Base-by-base conservation (phyloP, 768 basidiomycete species). In the Lepiota venenata region DNA sequence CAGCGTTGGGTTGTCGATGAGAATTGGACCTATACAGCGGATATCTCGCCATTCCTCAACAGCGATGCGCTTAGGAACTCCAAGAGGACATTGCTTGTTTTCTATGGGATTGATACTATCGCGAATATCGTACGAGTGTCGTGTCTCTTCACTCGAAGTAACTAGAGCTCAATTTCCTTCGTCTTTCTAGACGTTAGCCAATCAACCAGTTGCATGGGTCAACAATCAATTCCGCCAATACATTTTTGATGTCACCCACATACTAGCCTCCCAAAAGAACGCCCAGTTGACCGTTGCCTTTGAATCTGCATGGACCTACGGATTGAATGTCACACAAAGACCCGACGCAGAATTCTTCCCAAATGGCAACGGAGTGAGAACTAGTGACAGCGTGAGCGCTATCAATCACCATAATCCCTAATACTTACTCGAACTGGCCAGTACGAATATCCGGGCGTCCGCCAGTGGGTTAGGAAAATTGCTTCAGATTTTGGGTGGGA, bases 401-500 rank as follows among this genome's bases (percentile, higher is more conserved):
- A 21, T 12, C 14, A 3, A 42, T 2, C 25, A 27, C n/a, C 3
- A 14, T 29, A 18, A 32, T 35, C 10, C 21, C 14, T 32, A 21
- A 18, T 15, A 5, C 15, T 49, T 8, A 49, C 15, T 10, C 25
- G 18, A 27, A 25, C 27, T 12, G 4, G 12, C 16, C 41, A 81
- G 79, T 81, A 72, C 50, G 81, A 81, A 58, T 81, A 77, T 56
- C 75, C 79, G 9, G 73, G 69, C 11, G 71, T 76, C 35, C 75
- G 75, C 46, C 69, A 73, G 25, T 82, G 71, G 65, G 69, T 81
- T 22, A 74, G 81, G 1, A 82, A 84, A 61, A 69, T 73, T 2
- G 68, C 74, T 29, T 75, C 74, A 2, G 81, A 84, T 60, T 84
- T 82, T 56, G 82, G 83, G 1, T 84, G 81, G 81, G 81, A 84